Evolutionary conservation across 148 eudicot species (phyloP).

Genomic region (Rhododendron williamsianum): DNA sequence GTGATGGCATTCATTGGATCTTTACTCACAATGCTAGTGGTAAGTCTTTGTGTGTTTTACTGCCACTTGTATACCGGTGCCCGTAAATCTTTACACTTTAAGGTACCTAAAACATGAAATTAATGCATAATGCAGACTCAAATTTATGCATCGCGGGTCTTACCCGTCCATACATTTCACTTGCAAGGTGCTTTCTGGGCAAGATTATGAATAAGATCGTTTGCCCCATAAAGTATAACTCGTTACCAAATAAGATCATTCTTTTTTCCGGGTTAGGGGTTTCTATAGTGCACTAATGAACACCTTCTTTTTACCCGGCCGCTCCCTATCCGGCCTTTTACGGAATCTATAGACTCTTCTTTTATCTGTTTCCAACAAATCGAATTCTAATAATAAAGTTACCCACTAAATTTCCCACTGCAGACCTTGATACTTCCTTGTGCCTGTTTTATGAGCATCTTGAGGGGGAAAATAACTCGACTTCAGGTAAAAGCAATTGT

Average conservation of each 20-base stretch:
- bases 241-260: background rate
- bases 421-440: conserved; percentile 63
- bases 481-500: conserved; percentile 34
- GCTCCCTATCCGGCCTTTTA: background rate
- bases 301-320: background rate
- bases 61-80: background rate
- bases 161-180: background rate
- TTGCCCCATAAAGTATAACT: background rate
- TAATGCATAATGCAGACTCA: background rate
- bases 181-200: background rate
- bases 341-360: background rate
- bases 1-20: conserved; percentile 95
- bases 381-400: background rate
- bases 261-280: background rate
- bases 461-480: conserved; percentile 32
- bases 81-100: background rate
- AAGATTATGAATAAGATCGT: background rate
- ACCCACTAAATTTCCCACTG: background rate
- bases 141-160: background rate
- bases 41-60: conserved; percentile 26
- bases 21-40: conserved; percentile 86
- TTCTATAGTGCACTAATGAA: background rate
- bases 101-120: background rate
- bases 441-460: conserved; percentile 51
- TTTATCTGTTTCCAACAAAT: background rate